Percentiles rank a stretch among this genome's conserved stretches.
Evolutionary conservation across 1,139 yeast genomes (phyloP).

Genomic region (Saccharomycopsis phalli): DNA sequence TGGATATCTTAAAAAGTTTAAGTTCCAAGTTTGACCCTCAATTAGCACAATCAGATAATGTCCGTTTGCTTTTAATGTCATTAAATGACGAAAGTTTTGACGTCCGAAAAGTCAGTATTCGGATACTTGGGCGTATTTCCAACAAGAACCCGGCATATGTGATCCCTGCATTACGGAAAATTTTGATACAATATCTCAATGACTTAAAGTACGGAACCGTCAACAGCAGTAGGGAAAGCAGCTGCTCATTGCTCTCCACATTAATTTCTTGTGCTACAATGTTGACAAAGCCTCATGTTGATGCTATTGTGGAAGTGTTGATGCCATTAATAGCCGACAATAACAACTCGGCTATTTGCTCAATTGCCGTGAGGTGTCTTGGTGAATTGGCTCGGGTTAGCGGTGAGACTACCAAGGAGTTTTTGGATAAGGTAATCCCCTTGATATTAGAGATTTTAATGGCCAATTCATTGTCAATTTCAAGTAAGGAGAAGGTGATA

Average conservation of each 20-base stretch:
- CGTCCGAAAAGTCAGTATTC: constrained; percentile 73
- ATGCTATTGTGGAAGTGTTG: constrained; percentile 78
- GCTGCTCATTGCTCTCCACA: constrained; percentile 66
- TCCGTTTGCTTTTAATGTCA: constrained; percentile 75
- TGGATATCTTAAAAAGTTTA: constrained; percentile 66
- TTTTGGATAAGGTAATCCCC: constrained; percentile 75
- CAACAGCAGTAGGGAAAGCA: constrained; percentile 77
- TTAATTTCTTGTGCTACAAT: constrained; percentile 72
- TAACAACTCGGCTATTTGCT: constrained; percentile 75
- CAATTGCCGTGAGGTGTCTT: constrained; percentile 79
- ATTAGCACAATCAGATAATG: constrained; percentile 87
- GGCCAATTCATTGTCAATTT: constrained; percentile 56
- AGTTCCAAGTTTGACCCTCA: constrained; percentile 82
- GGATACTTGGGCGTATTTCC: constrained; percentile 75
- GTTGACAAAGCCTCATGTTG: constrained; percentile 79
- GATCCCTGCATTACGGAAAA: constrained; percentile 83
- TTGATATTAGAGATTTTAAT: constrained; percentile 78
- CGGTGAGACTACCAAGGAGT: constrained; percentile 73
- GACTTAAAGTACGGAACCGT: constrained; percentile 73
- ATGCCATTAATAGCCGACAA: constrained; percentile 53
- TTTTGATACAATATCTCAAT: constrained; percentile 75
- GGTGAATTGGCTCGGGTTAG: constrained; percentile 88
- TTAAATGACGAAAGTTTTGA: constrained; percentile 84
- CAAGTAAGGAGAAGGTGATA: constrained; percentile 78
- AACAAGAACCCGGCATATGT: constrained; percentile 90